Evolutionary conservation across 2,329 filamentous ascomycete genomes (phyloP).

Genomic region (Clonostachys byssicola): DNA sequence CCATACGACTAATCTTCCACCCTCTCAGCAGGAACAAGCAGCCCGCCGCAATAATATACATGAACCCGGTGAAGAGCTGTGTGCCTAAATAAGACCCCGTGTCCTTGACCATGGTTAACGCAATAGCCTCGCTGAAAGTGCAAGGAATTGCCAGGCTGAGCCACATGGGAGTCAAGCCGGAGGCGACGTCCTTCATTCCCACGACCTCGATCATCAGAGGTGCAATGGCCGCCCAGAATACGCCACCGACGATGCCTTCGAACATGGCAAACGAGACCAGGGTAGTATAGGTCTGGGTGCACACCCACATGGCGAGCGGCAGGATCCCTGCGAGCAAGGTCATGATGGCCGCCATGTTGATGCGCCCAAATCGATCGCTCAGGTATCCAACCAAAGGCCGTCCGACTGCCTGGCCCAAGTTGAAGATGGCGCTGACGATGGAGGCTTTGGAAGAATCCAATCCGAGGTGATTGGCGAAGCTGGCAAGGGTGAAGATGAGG

Average conservation of each 20-base stretch:
- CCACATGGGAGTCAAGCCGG: constrained; percentile 55
- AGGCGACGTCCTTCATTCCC: constrained; percentile 51
- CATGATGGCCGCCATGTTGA: constrained; percentile 53
- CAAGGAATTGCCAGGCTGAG: constrained; percentile 49
- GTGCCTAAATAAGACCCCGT: constrained; percentile 42
- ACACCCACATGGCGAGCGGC: constrained; percentile 58
- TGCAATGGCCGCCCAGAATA: constrained; percentile 53
- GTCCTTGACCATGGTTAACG: constrained; percentile 40
- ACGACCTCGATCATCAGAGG: constrained; percentile 59
- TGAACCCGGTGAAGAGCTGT: constrained; percentile 56
- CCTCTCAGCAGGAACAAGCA: constrained; percentile 50
- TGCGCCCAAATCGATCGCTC: constrained; percentile 53
- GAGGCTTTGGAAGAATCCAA: constrained; percentile 55
- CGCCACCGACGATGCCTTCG: constrained; percentile 54
- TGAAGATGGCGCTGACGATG: constrained; percentile 57
- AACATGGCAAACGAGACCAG: constrained; percentile 56
- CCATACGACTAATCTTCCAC: constrained; percentile 48
- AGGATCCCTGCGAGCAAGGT: constrained; percentile 45
- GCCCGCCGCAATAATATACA: constrained; percentile 53
- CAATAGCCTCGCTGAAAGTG: constrained; percentile 46
- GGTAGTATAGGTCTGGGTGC: constrained; percentile 51
- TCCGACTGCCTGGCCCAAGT: constrained; percentile 55
- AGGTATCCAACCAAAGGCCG: constrained; percentile 60
- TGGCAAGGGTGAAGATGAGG: constrained; percentile 59
- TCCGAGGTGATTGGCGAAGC: constrained; percentile 56